Base-by-base conservation (phyloP, 2,329 filamentous ascomycete species). In the Hansfordia pulvinata region DNA sequence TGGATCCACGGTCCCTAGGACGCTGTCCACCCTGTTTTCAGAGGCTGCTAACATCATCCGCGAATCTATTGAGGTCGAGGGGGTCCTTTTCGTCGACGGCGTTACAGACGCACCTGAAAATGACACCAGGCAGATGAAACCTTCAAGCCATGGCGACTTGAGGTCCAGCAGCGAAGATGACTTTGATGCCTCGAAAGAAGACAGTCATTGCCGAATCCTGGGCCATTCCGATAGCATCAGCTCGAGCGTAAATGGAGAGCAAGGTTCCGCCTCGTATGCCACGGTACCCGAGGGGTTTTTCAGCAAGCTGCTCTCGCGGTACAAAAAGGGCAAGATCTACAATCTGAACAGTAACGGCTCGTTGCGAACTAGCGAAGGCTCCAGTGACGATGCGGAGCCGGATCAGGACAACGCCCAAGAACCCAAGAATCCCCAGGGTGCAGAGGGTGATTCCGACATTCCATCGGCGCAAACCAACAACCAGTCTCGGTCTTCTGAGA, bases 311-410 rank as follows among this genome's bases (percentile, higher is more conserved):
- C 38, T 65, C 2, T 50, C 50, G 9, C 45, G 53, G 2, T 58
- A 67, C 30, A 61, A 61, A 0, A 40, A 47, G 7, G 64, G 63
- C 0, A 54, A 54, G 25, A 48, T 64, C 1, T 65, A 62, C 32
- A 56, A 54, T 25, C 59, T 58, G 17, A 54, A 53, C 10, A 44
- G 44, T 4, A 38, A 51, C 8, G 59, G 57, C 0, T 42, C 47
- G 8, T 27, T 56, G 0, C 45, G 48, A 4, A 39, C 41, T 1
- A 43, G 43, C 8, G 47, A 54, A n/a, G n/a, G n/a, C n/a, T n/a
- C n/a, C n/a, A n/a, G n/a, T n/a, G n/a, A n/a, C n/a, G n/a, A n/a
- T n/a, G n/a, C n/a, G n/a, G n/a, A n/a, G 14, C 38, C 43, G 6
- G 20, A 3, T 43, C 45, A 0, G 40, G 37, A 6, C 38, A 49